phyloP scores from a whole-genome alignment of 805 yeast genomes.

The Saturnispora dispora region DNA sequence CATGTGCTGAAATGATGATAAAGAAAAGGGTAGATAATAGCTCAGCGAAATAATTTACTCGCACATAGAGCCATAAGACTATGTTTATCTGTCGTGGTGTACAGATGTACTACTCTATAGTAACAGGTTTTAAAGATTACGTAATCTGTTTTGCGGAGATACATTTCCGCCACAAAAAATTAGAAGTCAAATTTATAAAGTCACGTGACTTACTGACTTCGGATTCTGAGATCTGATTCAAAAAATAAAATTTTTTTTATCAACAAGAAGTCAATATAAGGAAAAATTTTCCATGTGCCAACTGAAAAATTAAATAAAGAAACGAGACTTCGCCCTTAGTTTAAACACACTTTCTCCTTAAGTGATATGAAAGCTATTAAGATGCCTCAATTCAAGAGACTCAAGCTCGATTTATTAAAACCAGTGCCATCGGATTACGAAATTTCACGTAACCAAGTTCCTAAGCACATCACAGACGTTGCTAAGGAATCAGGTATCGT shows the following conservation, averaged over 20 bases:
- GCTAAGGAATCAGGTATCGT: conserved; percentile 79
- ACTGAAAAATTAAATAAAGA: background rate
- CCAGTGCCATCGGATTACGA: conserved; percentile 92
- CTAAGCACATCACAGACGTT: conserved; percentile 67
- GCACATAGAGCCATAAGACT: too few species aligned
- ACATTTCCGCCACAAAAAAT: background rate
- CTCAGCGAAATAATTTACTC: too few species aligned
- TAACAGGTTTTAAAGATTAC: background rate
- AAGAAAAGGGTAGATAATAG: too few species aligned
- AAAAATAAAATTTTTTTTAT: background rate
- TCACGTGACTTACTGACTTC: background rate
- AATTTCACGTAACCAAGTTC: conserved; percentile 80
- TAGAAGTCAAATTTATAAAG: background rate
- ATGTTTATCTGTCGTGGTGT: too few species aligned
- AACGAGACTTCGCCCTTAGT: background rate
- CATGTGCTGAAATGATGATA: too few species aligned
- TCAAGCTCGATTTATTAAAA: conserved; percentile 28
- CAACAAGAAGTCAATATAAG: conserved; percentile 1
- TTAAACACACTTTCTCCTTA: background rate
- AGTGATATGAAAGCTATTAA: conserved; percentile 6
- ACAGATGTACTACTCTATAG: too few species aligned
- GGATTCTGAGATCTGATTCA: background rate
- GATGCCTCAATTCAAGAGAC: conserved; percentile 30
- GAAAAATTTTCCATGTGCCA: background rate
- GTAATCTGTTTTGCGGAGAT: background rate